Conservation (phyloP, 1,284 basidiomycete genomes). For the Abortiporus biennis region DNA sequence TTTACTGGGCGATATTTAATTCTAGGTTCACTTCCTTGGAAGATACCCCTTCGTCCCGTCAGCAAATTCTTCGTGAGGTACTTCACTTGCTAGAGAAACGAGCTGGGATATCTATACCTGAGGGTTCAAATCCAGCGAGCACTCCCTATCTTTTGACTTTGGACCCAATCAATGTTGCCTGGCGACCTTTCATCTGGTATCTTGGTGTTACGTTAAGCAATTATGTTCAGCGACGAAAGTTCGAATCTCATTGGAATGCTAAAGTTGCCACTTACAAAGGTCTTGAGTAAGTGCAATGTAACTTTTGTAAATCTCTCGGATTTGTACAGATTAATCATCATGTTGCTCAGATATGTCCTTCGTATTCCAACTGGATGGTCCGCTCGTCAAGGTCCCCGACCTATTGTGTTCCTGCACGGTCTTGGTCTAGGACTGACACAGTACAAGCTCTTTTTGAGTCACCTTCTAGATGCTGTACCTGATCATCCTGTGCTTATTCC, state of each 20-base stretch:
- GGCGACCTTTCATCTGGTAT: conserved; percentile 74
- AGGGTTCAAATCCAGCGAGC: conserved; percentile 53
- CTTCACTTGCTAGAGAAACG: conserved; percentile 67
- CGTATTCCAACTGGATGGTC: conserved; percentile 65
- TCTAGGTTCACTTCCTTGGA: conserved; percentile 47
- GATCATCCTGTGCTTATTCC: conserved; percentile 76
- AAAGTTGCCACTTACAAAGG: conserved; percentile 46
- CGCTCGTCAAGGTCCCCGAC: conserved; percentile 45
- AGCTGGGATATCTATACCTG: conserved; percentile 59
- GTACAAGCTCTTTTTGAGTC: conserved; percentile 46
- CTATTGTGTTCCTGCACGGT: conserved; percentile 83
- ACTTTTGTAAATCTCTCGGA: background rate
- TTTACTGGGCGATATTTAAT: conserved; percentile 83
- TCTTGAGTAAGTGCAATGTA: conserved; percentile 50
- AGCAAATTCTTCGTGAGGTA: conserved; percentile 49
- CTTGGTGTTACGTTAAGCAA: conserved; percentile 53
- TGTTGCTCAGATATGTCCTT: conserved; percentile 57
- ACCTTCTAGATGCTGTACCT: conserved; percentile 47
- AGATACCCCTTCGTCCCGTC: conserved; percentile 39
- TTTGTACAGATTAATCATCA: background rate
- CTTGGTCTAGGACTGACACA: conserved; percentile 78
- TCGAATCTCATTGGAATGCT: conserved; percentile 42
- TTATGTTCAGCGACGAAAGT: conserved; percentile 36
- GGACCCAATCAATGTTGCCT: conserved; percentile 66
- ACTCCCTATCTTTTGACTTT: conserved; percentile 70